Conservation (phyloP, 2,329 filamentous ascomycete genomes). For the Ceratocystiopsis brevicomis region DNA sequence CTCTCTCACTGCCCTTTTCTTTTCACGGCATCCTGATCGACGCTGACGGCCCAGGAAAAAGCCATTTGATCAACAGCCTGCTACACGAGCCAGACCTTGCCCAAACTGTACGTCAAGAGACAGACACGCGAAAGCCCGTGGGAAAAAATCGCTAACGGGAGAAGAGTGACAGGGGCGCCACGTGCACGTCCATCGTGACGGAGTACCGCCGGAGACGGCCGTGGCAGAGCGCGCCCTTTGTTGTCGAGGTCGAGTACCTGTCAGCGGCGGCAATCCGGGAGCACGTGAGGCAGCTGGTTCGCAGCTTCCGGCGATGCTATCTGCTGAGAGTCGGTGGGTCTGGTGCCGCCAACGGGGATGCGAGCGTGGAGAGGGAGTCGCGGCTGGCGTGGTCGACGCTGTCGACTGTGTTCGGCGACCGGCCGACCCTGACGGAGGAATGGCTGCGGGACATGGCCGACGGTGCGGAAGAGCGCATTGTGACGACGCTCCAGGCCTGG, state of each 20-base stretch:
- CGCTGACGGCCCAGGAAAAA: constrained; percentile 13
- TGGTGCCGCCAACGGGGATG: constrained; percentile 10
- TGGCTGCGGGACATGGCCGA: constrained; percentile 11
- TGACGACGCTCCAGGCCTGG: constrained; percentile 13
- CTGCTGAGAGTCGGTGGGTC: constrained; percentile 11
- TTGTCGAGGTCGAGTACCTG: constrained; percentile 17
- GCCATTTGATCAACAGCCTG: constrained; percentile 18
- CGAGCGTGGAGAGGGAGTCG: constrained; percentile 12
- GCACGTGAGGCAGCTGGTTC: constrained; percentile 14
- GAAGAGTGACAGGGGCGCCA: constrained; percentile 15
- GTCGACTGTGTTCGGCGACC: constrained; percentile 16
- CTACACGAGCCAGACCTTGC: constrained; percentile 15
- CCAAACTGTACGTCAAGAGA: constrained; percentile 6
- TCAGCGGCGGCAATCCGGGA: constrained; percentile 12
- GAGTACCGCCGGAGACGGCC: constrained; percentile 16
- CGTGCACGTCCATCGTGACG: constrained; percentile 18
- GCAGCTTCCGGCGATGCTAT: constrained; percentile 16
- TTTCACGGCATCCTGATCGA: not conserved
- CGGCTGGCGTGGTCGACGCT: constrained; percentile 24
- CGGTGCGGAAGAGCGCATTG: constrained; percentile 11
- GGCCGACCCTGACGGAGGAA: too few relatives aligned
- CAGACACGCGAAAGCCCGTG: too few relatives aligned
- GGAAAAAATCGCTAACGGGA: not conserved
- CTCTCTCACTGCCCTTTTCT: not conserved
- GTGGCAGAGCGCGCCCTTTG: constrained; percentile 12